Evolutionary conservation across 73 alveolate genomes (phyloP).

Genomic region (Vitrella brassicaformis): DNA sequence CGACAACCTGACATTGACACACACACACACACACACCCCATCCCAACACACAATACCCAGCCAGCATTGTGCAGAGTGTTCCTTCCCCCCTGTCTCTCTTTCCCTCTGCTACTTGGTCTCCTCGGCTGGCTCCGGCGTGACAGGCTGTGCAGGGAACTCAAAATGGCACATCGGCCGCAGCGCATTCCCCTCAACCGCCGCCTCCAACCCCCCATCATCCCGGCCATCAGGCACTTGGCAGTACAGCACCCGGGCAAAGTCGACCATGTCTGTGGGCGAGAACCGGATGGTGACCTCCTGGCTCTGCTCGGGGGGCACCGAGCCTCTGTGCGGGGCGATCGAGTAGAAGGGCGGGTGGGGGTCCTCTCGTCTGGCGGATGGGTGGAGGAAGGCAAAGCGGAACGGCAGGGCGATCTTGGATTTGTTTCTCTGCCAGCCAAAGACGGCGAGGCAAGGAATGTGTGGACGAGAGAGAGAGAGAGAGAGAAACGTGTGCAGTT

Average conservation of each 20-base stretch:
- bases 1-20: background rate
- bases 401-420: background rate
- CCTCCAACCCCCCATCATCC: slow-evolving; percentile 6
- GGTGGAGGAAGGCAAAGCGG: background rate
- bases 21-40: too few species aligned
- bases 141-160: background rate
- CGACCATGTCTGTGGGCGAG: slow-evolving; percentile 22
- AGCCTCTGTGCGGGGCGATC: slow-evolving; percentile 5
- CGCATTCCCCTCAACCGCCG: slow-evolving; percentile 6
- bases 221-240: background rate
- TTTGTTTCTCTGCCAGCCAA: background rate
- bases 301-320: slow-evolving; percentile 8
- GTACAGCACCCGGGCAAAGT: slow-evolving; percentile 15
- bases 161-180: slow-evolving; percentile 31
- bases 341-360: background rate
- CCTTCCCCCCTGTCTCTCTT: background rate
- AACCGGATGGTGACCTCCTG: slow-evolving; percentile 21
- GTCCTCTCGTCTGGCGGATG: background rate
- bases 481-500: background rate
- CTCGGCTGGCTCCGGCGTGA: background rate
- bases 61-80: background rate
- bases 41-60: background rate
- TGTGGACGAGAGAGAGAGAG: background rate
- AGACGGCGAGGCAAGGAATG: background rate
- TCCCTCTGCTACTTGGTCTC: slow-evolving; percentile 7